Conservation (phyloP, 2,329 filamentous ascomycete genomes). For the Geosmithia putterillii region DNA sequence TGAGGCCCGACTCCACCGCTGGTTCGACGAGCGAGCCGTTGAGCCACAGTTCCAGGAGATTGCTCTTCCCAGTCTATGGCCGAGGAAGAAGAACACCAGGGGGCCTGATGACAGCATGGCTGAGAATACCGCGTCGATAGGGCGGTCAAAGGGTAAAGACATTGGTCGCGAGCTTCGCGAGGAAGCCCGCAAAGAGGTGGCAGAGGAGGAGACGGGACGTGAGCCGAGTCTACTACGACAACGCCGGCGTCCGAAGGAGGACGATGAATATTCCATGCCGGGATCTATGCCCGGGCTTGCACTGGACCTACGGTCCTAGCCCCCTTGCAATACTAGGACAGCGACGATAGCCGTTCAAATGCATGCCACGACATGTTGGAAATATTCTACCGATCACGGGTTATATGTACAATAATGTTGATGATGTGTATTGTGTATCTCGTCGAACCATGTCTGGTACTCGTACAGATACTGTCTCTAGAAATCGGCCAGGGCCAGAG, state of each 20-base stretch:
- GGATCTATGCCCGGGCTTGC: conserved; percentile 30
- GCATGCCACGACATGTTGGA: too few relatives aligned
- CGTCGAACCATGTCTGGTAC: not conserved
- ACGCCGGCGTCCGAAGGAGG: conserved; percentile 21
- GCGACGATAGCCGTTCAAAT: too few relatives aligned
- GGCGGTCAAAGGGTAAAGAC: conserved; percentile 41
- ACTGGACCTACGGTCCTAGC: conserved; percentile 9
- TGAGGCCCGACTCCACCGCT: conserved; percentile 66
- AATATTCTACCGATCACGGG: not conserved
- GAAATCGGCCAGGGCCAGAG: conserved; percentile 15
- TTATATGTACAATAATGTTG: not conserved
- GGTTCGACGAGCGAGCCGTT: conserved; percentile 80
- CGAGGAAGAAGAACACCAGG: conserved; percentile 69
- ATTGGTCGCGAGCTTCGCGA: conserved; percentile 35
- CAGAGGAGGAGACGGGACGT: conserved; percentile 28
- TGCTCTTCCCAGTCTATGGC: conserved; percentile 71
- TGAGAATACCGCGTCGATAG: conserved; percentile 32
- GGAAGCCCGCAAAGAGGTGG: conserved; percentile 33
- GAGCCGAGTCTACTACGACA: conserved; percentile 25
- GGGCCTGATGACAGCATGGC: conserved; percentile 51
- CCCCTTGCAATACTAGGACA: too few relatives aligned
- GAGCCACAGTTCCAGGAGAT: conserved; percentile 83
- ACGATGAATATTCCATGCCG: conserved; percentile 31
- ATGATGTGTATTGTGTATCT: not conserved
- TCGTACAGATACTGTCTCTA: conserved; percentile 6